These are phyloP conservation scores for Plasmopara viticola DNA, from an alignment of 352 stramenopile species.

Conservation along the genomic window DNA sequence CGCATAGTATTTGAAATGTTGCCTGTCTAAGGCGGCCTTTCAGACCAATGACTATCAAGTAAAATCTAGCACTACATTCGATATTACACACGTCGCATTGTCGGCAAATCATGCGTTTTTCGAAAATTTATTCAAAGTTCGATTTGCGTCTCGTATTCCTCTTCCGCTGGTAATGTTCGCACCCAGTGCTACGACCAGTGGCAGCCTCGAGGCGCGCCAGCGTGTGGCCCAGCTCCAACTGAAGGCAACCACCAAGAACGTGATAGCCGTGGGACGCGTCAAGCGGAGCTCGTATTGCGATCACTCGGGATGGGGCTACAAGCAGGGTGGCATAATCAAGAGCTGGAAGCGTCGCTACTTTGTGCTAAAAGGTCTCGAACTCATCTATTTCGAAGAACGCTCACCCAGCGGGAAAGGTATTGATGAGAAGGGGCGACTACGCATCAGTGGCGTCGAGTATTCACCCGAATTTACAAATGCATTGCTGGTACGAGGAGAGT, in stretches of 20 bases:
- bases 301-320: slow-evolving; percentile 69
- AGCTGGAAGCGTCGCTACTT: slow-evolving; percentile 84
- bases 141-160: neutral
- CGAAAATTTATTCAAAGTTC: neutral
- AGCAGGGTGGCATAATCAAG: slow-evolving; percentile 78
- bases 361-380: slow-evolving; percentile 64
- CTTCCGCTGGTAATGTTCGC: too few species aligned
- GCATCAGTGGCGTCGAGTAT: slow-evolving; percentile 55
- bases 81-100: too few species aligned
- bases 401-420: slow-evolving; percentile 68
- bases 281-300: slow-evolving; percentile 63
- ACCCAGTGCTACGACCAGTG: slow-evolving; percentile 14
- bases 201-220: slow-evolving; percentile 21
- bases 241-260: slow-evolving; percentile 32
- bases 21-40: too few species aligned
- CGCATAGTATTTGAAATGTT: too few species aligned
- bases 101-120: too few species aligned
- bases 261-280: slow-evolving; percentile 41
- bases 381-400: slow-evolving; percentile 72
- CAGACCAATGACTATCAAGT: too few species aligned
- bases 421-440: slow-evolving; percentile 67
- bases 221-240: slow-evolving; percentile 31
- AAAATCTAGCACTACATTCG: too few species aligned
- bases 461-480: slow-evolving; percentile 60
- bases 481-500: slow-evolving; percentile 47